Conservation (phyloP, 441 rosid genomes). For the Syzygium syzygioides region DNA sequence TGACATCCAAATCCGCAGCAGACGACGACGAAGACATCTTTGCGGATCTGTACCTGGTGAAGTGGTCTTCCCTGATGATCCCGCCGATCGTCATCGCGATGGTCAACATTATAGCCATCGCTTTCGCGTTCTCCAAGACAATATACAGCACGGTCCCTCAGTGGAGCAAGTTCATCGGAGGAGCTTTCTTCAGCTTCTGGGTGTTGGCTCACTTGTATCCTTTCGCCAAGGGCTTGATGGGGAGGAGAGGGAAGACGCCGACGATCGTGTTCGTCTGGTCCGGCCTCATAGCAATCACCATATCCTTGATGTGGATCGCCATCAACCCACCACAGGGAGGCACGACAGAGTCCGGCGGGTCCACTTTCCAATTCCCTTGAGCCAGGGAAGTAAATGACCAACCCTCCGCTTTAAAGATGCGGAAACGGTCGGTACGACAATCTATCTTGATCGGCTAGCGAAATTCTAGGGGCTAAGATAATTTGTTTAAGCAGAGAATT, state of each 20-base stretch:
- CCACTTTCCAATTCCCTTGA: constrained; percentile 61
- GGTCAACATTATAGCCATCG: constrained; percentile 70
- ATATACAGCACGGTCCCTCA: constrained; percentile 54
- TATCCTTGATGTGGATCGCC: constrained; percentile 72
- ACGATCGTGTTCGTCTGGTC: constrained; percentile 88
- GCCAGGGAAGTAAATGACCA: neutral
- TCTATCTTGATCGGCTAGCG: neutral
- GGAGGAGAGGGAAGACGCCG: constrained; percentile 80
- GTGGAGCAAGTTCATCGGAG: constrained; percentile 86
- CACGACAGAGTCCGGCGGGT: constrained; percentile 7
- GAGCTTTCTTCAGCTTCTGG: constrained; percentile 91
- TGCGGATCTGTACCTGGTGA: constrained; percentile 72
- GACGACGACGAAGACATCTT: constrained; percentile 73
- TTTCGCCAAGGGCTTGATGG: constrained; percentile 90
- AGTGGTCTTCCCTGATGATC: constrained; percentile 79
- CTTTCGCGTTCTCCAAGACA: constrained; percentile 57
- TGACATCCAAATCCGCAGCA: constrained; percentile 65
- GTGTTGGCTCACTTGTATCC: constrained; percentile 89
- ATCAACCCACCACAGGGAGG: constrained; percentile 38
- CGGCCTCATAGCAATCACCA: constrained; percentile 76
- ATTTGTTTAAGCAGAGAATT: neutral
- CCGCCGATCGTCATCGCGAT: constrained; percentile 84
- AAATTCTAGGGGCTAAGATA: neutral
- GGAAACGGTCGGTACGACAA: neutral
- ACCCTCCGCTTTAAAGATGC: neutral